Evolutionary conservation across 2,329 filamentous ascomycete species (phyloP), one percentile per base, ranked within the genome.

Genomic region (Mycosphaerella sp.): DNA sequence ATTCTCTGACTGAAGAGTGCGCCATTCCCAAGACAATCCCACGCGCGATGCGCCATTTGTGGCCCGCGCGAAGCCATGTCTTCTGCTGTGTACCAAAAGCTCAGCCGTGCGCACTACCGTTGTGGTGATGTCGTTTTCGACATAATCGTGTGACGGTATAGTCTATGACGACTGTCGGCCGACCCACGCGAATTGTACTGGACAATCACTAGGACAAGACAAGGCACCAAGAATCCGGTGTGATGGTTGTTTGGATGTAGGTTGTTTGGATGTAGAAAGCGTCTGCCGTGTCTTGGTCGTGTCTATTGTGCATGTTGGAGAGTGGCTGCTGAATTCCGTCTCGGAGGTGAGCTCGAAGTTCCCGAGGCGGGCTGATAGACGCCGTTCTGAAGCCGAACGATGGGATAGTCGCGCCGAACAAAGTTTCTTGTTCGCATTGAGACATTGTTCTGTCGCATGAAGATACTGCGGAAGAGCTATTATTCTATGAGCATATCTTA

Each of bases 1-100:
- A 66, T 66, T 64, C 63, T 66, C 27, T 61, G 62, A 9, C 61
- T 66, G 52, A 66, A 66, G 14, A 66, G 54, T n/a, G 65, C 63
- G 37, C 65, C 66, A 36, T 63, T 67, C 10, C 66, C 65, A 28
- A 64, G 34, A 45, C 66, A 65, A 40, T 66, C 59, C 66, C 66
- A 68, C 10, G 66, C 45, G 43, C 57, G 54, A 41, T 57, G 58
- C 50, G 59, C 59, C 21, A 62, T 32, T 48, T 48, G 56, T 21
- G 56, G 52, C 46, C 55, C 57, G 49, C 55, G 55, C 55, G 56
- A 56, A 47, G 57, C 55, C 53, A 58, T 56, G 36, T 25, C 32
- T n/a, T n/a, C 6, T 41, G 6, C 17, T 25, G 18, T 10, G n/a
- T 14, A 16, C 41, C 27, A 34, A 14, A n/a, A 13, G 13, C 8